Conservation (phyloP, 2,329 filamentous ascomycete genomes). For the Fusarium fracticaudum region DNA sequence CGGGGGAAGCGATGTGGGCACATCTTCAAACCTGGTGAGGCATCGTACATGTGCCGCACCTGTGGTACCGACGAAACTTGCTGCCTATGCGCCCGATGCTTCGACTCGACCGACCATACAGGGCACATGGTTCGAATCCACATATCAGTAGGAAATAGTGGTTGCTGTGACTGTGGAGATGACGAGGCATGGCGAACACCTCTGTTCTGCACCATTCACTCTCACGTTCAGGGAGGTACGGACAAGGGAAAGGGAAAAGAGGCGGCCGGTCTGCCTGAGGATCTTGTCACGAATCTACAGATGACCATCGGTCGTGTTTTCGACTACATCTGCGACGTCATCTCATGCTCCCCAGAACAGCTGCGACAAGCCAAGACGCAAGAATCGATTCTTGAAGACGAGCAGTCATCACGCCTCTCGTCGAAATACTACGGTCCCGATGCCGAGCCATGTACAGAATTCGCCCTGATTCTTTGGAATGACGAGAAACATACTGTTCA, state of each 20-base stretch:
- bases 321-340: slow-evolving; percentile 97
- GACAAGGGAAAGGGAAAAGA: slow-evolving; percentile 70
- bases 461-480: slow-evolving; percentile 91
- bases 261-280: slow-evolving; percentile 71
- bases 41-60: slow-evolving; percentile 92
- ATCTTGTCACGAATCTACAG: slow-evolving; percentile 79
- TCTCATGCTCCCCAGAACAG: slow-evolving; percentile 97
- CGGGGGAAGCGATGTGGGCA: slow-evolving; percentile 95
- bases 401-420: slow-evolving; percentile 79
- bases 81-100: slow-evolving; percentile 92
- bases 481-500: slow-evolving; percentile 97
- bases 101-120: slow-evolving; percentile 93
- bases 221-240: slow-evolving; percentile 61
- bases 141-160: slow-evolving; percentile 89
- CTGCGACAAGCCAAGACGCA: slow-evolving; percentile 85
- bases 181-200: slow-evolving; percentile 91
- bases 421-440: slow-evolving; percentile 74
- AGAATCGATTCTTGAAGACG: slow-evolving; percentile 83
- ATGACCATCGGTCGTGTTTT: slow-evolving; percentile 87
- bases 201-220: slow-evolving; percentile 93
- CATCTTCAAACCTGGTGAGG: slow-evolving; percentile 95
- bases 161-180: slow-evolving; percentile 97
- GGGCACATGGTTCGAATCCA: slow-evolving; percentile 91
- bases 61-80: slow-evolving; percentile 96
- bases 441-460: slow-evolving; percentile 64